These are phyloP conservation scores for Coniophora puteana DNA, from an alignment of 1,284 basidiomycete species.

Conservation along the genomic window DNA sequence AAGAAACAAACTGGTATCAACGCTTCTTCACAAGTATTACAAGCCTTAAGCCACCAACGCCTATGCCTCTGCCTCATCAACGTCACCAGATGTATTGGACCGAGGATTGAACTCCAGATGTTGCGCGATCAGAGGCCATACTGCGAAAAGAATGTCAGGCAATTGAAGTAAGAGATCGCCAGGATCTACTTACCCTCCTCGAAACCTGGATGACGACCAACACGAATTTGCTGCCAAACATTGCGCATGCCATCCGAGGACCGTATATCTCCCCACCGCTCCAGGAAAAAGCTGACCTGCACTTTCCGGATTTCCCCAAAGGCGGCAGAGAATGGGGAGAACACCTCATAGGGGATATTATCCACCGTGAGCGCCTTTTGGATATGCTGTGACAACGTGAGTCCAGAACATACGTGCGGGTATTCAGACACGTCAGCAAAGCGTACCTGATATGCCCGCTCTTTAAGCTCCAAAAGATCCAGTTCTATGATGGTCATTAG, in stretches of 20 bases:
- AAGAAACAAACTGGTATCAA: no score
- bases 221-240: conserved; percentile 80
- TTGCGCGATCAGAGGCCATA: conserved; percentile 66
- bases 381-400: conserved; percentile 60
- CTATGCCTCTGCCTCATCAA: conserved; percentile 19
- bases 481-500: conserved; percentile 43
- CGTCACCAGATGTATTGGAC: conserved; percentile 13
- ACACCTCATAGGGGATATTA: conserved; percentile 85
- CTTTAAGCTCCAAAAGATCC: conserved; percentile 64
- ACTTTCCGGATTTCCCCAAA: conserved; percentile 85
- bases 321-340: conserved; percentile 79
- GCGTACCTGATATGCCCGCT: conserved; percentile 60
- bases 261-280: conserved; percentile 81
- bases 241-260: conserved; percentile 75
- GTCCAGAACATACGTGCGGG: no score
- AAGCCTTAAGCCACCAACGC: no score
- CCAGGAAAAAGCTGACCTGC: conserved; percentile 74
- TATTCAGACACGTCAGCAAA: neutral
- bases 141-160: conserved; percentile 29
- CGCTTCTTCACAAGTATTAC: no score
- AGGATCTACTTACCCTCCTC: conserved; percentile 60
- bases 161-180: neutral
- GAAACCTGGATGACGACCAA: conserved; percentile 80
- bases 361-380: conserved; percentile 69
- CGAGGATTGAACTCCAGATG: conserved; percentile 59